These are phyloP conservation scores for Cardamine resedifolia DNA, from an alignment of 345 rosid species.

Conservation along the genomic window DNA sequence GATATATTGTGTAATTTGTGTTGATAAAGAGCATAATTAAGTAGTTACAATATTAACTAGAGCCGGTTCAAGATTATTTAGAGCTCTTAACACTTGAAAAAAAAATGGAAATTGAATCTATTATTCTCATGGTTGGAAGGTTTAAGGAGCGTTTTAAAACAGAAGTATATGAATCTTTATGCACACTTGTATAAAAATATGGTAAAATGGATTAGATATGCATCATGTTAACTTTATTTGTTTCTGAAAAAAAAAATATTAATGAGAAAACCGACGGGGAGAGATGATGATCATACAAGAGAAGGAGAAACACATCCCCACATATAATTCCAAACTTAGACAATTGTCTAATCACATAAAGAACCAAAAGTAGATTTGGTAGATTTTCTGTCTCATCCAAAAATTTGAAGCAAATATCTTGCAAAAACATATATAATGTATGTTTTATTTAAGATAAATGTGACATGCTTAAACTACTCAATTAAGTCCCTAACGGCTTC, in stretches of 20 bases:
- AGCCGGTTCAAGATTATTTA: background rate
- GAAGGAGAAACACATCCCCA: background rate
- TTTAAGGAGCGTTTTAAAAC: background rate
- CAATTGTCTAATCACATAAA: too few species aligned
- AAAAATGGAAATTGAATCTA: too few species aligned
- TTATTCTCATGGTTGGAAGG: background rate
- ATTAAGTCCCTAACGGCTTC: too few species aligned
- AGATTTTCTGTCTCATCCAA: too few species aligned
- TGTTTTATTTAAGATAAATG: too few species aligned
- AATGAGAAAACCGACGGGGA: background rate
- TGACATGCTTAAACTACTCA: too few species aligned
- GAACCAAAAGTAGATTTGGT: too few species aligned
- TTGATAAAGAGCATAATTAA: background rate
- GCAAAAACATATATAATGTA: too few species aligned
- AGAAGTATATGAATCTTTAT: background rate
- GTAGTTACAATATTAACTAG: background rate
- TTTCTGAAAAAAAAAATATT: background rate
- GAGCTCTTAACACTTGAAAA: too few species aligned
- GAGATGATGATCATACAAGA: background rate
- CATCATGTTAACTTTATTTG: background rate
- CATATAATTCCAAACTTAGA: slow-evolving; percentile 15
- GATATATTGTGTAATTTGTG: background rate
- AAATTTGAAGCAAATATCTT: too few species aligned
- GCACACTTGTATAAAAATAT: background rate
- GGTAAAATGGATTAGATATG: background rate